Evolutionary conservation across 2,329 filamentous ascomycete species (phyloP).

Genomic region (Fusarium subglutinans): DNA sequence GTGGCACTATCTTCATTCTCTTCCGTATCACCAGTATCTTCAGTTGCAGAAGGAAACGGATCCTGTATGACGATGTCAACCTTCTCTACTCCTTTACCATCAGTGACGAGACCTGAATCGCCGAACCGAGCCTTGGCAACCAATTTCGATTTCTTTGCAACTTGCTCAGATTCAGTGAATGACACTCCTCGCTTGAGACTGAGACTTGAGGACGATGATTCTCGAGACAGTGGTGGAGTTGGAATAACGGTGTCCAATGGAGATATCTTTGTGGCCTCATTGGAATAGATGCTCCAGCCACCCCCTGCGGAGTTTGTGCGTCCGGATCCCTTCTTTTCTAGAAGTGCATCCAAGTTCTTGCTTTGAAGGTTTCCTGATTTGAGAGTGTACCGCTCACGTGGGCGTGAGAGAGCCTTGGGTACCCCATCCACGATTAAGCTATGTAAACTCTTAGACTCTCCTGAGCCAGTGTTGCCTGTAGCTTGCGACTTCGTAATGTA

Average conservation of each 20-base stretch:
- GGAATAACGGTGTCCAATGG: conserved; percentile 64
- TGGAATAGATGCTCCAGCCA: conserved; percentile 82
- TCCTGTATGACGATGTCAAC: conserved; percentile 70
- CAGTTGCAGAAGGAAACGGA: conserved; percentile 54
- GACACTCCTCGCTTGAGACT: conserved; percentile 42
- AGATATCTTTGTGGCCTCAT: conserved; percentile 64
- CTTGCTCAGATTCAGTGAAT: conserved; percentile 44
- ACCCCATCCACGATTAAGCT: conserved; percentile 80
- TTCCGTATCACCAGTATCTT: conserved; percentile 35
- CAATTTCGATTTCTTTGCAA: conserved; percentile 66
- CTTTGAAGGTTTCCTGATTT: conserved; percentile 74
- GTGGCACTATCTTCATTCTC: conserved; percentile 24
- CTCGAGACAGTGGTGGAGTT: conserved; percentile 55
- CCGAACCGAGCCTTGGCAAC: conserved; percentile 78
- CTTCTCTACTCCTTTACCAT: conserved; percentile 69
- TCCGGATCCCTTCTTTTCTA: conserved; percentile 74
- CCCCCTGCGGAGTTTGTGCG: conserved; percentile 77
- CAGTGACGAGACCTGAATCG: conserved; percentile 61
- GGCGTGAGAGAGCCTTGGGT: conserved; percentile 81
- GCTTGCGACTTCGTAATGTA: conserved; percentile 69
- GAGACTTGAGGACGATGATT: conserved; percentile 42
- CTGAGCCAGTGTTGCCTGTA: conserved; percentile 51
- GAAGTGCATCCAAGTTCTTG: conserved; percentile 74
- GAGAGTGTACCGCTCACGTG: conserved; percentile 76
- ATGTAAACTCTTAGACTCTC: conserved; percentile 71